Base-by-base conservation (phyloP, 768 basidiomycete species). In the Boletus vinaceobasis region DNA sequence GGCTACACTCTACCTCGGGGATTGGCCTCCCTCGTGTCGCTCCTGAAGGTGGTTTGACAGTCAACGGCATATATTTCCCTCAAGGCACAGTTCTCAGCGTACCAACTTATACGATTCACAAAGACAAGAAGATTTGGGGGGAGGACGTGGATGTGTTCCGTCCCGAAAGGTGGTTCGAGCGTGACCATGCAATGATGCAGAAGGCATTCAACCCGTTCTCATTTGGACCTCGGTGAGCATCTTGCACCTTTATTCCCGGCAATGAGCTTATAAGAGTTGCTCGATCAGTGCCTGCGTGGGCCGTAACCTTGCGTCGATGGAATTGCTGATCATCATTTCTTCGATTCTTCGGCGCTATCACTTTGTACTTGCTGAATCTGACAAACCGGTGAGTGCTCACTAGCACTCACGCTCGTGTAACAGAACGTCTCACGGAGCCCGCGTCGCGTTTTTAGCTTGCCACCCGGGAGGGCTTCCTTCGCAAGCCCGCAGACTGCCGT, bases 161-260 rank as follows among this genome's bases (percentile, higher is more conserved):
- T 35, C 93, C 92, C 0, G 93, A 95, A 63, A 77, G 93, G 29
- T 96, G 90, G 90, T 83, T 93, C 58, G 90, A 90, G 63, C 72
- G 77, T 43, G 83, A 89, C 64, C 70, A 79, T 57, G 77, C 75
- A 17, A 71, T 70, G 29, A 82, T 88, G 11, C 81, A 87, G 62
- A 84, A 80, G 67, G 79, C 85, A 0, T 94, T 93, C 68, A 94
- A 94, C 61, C 88, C 90, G 0, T 94, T 93, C 69, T 91, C 88
- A 1, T 81, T 81, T 56, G 92, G 92, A 3, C 93, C 93, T 15
- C 77, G 88, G 85, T 85, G 63, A 50, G 72, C 9, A 26, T 40
- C 37, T 4, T 29, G 13, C 21, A 2, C 35, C 13, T 38, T 31
- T 10, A 26, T 35, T 2, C 4, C 10, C 11, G 14, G 49, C 27